These are phyloP conservation scores for Leccinum laetum DNA, from an alignment of 1,284 basidiomycete genomes.

Conservation along the genomic window DNA sequence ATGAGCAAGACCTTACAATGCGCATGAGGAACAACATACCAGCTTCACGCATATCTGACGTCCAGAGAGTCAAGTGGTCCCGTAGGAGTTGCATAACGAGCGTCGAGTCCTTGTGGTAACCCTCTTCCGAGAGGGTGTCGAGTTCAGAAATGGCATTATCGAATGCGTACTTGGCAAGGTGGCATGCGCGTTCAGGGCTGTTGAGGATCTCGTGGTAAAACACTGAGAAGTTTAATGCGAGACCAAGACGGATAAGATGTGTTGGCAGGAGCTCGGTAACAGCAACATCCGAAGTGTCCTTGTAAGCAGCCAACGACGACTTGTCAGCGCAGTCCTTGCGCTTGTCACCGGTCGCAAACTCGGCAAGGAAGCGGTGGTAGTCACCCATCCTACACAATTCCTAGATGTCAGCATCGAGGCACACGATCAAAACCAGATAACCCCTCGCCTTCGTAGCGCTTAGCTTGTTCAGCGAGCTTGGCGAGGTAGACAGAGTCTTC, in stretches of 20 bases:
- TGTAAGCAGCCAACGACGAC: slow-evolving; percentile 44
- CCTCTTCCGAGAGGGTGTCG: slow-evolving; percentile 67
- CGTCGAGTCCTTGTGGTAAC: slow-evolving; percentile 95
- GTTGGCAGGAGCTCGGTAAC: no score
- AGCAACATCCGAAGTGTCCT: no score
- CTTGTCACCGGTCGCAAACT: slow-evolving; percentile 99
- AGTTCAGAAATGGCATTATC: no score
- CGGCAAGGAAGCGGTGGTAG: slow-evolving; percentile 99
- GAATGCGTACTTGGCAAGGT: no score
- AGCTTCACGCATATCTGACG: slow-evolving; percentile 93
- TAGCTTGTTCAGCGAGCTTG: slow-evolving; percentile 99
- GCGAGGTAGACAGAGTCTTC: slow-evolving; percentile 99
- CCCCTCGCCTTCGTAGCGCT: slow-evolving; percentile 92
- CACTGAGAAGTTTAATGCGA: no score
- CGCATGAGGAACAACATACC: slow-evolving; percentile 46
- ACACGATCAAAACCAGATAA: slow-evolving; percentile 8
- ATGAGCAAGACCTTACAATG: slow-evolving; percentile 9
- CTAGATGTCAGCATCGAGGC: slow-evolving; percentile 8
- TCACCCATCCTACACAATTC: slow-evolving; percentile 88
- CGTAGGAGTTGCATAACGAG: slow-evolving; percentile 99
- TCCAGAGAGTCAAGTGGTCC: slow-evolving; percentile 99
- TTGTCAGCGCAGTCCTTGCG: slow-evolving; percentile 98
- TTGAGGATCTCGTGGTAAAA: no score
- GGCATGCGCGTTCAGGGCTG: no score
- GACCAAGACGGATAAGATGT: no score